Evolutionary conservation across 2,329 filamentous ascomycete species (phyloP).

Genomic region (Diaporthe ilicicola): DNA sequence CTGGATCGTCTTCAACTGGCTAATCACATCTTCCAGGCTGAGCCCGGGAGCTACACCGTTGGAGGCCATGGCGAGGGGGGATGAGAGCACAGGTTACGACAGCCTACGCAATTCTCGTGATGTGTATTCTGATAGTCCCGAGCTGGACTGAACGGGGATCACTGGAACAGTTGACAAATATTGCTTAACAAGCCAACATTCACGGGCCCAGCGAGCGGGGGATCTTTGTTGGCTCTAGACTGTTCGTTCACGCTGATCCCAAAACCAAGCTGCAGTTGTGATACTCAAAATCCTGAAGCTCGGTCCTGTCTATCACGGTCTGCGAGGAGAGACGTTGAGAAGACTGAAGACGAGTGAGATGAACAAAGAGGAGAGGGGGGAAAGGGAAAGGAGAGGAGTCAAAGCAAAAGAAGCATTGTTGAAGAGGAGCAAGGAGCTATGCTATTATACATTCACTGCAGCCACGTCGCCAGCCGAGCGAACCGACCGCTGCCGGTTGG

Average conservation of each 20-base stretch:
- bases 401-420: neutral
- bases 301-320: conserved; percentile 4
- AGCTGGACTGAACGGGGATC: conserved; percentile 7
- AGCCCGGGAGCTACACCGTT: conserved; percentile 23
- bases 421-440: neutral
- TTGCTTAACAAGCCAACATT: conserved; percentile 14
- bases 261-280: conserved; percentile 3
- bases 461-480: conserved; percentile 28
- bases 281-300: neutral
- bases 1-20: conserved; percentile 31
- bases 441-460: conserved; percentile 26
- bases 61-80: conserved; percentile 26
- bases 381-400: neutral
- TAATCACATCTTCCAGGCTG: conserved; percentile 33
- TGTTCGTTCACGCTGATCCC: conserved; percentile 18
- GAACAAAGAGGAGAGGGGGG: neutral
- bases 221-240: neutral
- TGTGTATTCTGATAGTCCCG: conserved; percentile 1
- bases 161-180: conserved; percentile 6
- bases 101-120: conserved; percentile 14
- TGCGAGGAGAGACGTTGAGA: neutral
- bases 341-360: neutral
- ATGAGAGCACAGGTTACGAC: conserved; percentile 2
- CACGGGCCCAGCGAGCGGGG: neutral
- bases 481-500: conserved; percentile 28